These are phyloP conservation scores for Artemisia annua DNA, from an alignment of 129 eudicot species.

Conservation along the genomic window DNA sequence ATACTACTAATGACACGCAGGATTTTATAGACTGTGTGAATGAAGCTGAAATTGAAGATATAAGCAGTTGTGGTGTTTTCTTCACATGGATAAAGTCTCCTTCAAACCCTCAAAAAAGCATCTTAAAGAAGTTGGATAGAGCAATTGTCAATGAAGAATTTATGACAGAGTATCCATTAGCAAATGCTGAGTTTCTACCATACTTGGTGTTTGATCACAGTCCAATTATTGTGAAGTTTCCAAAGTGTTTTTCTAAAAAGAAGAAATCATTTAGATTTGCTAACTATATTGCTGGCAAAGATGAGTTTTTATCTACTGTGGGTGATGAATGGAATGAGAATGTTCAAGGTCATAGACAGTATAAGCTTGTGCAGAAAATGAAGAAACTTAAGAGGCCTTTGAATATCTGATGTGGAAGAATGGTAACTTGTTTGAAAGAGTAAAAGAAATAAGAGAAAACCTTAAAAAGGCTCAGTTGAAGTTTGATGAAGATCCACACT, in stretches of 20 bases:
- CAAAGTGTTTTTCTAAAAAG: not conserved
- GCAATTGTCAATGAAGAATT: not conserved
- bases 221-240: not conserved
- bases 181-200: not conserved
- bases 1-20: not conserved
- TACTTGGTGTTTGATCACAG: not conserved
- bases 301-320: not conserved
- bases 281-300: not conserved
- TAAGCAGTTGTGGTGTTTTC: not conserved
- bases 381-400: not conserved
- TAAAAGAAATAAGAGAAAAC: too few relatives aligned
- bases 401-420: too few relatives aligned
- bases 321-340: not conserved
- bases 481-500: too few relatives aligned
- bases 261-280: not conserved
- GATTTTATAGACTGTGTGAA: not conserved
- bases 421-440: too few relatives aligned
- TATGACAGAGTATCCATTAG: not conserved
- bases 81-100: not conserved
- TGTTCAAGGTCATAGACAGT: not conserved
- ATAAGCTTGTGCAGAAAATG: not conserved
- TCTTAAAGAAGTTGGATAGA: too few relatives aligned
- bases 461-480: too few relatives aligned
- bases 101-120: not conserved
- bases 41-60: not conserved